phyloP scores from a whole-genome alignment of 345 rosid genomes.

The Heritiera fomes region DNA sequence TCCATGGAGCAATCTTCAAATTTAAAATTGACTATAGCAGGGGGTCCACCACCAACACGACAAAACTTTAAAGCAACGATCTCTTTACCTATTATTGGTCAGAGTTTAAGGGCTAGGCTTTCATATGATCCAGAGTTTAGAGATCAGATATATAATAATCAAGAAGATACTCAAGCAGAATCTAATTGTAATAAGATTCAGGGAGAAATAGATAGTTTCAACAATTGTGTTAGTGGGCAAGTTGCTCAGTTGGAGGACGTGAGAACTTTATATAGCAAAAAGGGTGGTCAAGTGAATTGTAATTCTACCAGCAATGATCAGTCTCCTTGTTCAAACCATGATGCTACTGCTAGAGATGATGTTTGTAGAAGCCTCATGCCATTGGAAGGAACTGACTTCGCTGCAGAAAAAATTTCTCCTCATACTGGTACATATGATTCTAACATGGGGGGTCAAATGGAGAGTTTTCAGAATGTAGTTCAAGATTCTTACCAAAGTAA shows the following conservation, averaged over 20 bases:
- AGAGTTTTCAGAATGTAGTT: too few species aligned
- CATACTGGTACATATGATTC: constrained; percentile 21
- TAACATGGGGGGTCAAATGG: constrained; percentile 8
- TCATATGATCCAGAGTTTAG: constrained; percentile 56
- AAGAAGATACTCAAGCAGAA: constrained; percentile 34
- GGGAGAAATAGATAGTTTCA: constrained; percentile 21
- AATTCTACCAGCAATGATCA: constrained; percentile 27
- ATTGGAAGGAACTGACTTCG: constrained; percentile 24
- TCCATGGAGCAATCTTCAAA: constrained; percentile 35
- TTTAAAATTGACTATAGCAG: constrained; percentile 79
- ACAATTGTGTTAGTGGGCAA: constrained; percentile 21
- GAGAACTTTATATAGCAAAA: constrained; percentile 20
- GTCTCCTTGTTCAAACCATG: constrained; percentile 27
- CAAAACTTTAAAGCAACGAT: constrained; percentile 90
- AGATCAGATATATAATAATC: constrained; percentile 36
- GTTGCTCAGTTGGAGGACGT: constrained; percentile 33
- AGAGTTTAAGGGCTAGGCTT: constrained; percentile 69
- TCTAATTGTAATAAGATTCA: constrained; percentile 25
- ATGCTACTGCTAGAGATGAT: constrained; percentile 27
- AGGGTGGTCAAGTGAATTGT: constrained; percentile 26
- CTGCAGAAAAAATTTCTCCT: constrained; percentile 21
- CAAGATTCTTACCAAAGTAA: constrained; percentile 29
- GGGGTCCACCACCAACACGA: constrained; percentile 85
- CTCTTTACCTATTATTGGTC: constrained; percentile 75
- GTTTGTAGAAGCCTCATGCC: constrained; percentile 16